phyloP scores from a whole-genome alignment of 345 rosid species.

The Acer saccharum region DNA sequence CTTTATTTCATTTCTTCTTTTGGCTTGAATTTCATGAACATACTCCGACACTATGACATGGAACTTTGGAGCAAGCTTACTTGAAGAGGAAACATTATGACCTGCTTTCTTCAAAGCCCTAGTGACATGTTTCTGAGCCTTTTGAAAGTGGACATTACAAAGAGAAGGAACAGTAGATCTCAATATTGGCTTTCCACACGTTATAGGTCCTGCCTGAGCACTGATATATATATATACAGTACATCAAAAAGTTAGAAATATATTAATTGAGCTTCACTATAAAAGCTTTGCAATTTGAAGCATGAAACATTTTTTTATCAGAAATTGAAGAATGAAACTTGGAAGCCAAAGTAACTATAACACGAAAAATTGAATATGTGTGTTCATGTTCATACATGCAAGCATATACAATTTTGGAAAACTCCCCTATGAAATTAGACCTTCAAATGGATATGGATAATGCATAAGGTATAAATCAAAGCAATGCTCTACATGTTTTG shows the following conservation, averaged over 20 bases:
- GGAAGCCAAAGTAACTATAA: not conserved
- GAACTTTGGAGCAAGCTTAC: constrained; percentile 70
- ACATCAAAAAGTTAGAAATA: not conserved
- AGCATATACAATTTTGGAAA: not conserved
- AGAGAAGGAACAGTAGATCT: constrained; percentile 58
- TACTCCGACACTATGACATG: constrained; percentile 72
- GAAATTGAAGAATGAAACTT: not conserved
- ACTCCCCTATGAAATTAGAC: not conserved
- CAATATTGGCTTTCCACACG: constrained; percentile 77
- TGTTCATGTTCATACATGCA: not conserved
- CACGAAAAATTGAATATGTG: not conserved
- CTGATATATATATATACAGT: constrained; percentile 35
- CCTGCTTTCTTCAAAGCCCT: constrained; percentile 77
- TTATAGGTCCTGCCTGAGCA: constrained; percentile 73
- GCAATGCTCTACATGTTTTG: not conserved
- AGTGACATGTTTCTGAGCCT: constrained; percentile 61
- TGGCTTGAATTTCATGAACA: constrained; percentile 70
- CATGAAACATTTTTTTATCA: not conserved
- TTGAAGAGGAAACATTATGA: constrained; percentile 59
- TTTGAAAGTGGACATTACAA: constrained; percentile 66
- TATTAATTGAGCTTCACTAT: not conserved
- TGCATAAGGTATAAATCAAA: not conserved
- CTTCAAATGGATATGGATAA: not conserved
- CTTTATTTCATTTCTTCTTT: constrained; percentile 48
- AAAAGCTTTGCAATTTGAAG: not conserved